Conservation (phyloP, 1,139 yeast species). For the Yamadazyma diddensiae region DNA sequence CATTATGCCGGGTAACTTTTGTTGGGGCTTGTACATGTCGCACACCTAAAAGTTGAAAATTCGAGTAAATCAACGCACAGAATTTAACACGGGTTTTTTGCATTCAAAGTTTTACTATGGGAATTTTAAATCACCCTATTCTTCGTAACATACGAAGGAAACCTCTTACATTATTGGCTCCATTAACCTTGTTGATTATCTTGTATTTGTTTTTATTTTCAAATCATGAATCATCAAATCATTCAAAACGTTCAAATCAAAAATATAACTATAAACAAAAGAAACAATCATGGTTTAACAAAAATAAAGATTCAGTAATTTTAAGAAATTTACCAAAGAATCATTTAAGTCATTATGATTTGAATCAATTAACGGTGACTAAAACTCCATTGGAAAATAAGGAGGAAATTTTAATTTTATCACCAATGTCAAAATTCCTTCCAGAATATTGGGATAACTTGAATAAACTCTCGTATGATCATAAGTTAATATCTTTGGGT, state of each 20-base stretch:
- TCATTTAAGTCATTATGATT: conserved; percentile 80
- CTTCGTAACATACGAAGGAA: conserved; percentile 60
- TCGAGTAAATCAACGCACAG: neutral
- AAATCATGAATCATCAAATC: conserved; percentile 15
- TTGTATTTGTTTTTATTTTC: conserved; percentile 43
- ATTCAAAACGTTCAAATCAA: conserved; percentile 11
- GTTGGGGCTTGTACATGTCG: neutral
- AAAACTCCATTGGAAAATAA: conserved; percentile 66
- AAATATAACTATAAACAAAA: conserved; percentile 52
- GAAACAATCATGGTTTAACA: conserved; percentile 46
- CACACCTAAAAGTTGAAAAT: neutral
- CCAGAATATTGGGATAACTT: conserved; percentile 86
- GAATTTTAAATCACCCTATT: conserved; percentile 12
- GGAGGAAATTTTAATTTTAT: conserved; percentile 78
- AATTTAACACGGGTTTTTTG: no score
- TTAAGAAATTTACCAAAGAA: conserved; percentile 68
- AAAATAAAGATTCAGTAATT: conserved; percentile 44
- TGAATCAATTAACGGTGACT: conserved; percentile 71
- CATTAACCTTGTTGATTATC: conserved; percentile 40
- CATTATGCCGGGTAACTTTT: no score
- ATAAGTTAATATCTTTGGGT: conserved; percentile 80
- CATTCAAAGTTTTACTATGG: no score
- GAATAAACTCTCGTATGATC: conserved; percentile 72
- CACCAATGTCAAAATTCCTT: conserved; percentile 87
- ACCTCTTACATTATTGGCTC: conserved; percentile 47